Percentiles rank a stretch among this genome's conserved stretches.
Conservation (phyloP, 192 early-diverging fungal species). For the Umbelopsis sp. region DNA sequence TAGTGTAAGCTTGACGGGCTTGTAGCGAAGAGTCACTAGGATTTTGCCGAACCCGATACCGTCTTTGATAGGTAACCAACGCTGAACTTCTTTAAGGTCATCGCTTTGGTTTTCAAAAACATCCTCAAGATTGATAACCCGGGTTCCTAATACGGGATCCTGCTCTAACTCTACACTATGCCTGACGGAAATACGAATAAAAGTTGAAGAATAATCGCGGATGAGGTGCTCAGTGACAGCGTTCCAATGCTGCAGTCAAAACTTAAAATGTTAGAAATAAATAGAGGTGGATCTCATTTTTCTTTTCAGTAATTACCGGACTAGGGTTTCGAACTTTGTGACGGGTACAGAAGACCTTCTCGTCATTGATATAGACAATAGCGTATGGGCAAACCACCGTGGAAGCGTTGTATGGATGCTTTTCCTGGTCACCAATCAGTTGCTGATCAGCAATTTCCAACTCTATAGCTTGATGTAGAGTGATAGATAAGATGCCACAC, state of each 20-base stretch:
- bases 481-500: slow-evolving; percentile 24
- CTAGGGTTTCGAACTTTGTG: slow-evolving; percentile 20
- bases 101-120: slow-evolving; percentile 18
- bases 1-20: slow-evolving; percentile 27
- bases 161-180: slow-evolving; percentile 26
- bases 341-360: slow-evolving; percentile 22
- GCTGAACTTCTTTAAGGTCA: slow-evolving; percentile 18
- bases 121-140: slow-evolving; percentile 13
- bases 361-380: slow-evolving; percentile 29
- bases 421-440: slow-evolving; percentile 6
- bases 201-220: neutral
- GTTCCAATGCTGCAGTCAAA: slow-evolving; percentile 27
- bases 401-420: slow-evolving; percentile 26
- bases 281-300: neutral
- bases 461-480: slow-evolving; percentile 25
- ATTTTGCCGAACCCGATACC: slow-evolving; percentile 36
- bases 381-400: slow-evolving; percentile 30
- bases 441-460: slow-evolving; percentile 29
- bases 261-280: neutral
- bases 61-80: slow-evolving; percentile 28
- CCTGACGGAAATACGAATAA: slow-evolving; percentile 23
- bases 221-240: slow-evolving; percentile 30
- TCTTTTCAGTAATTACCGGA: slow-evolving; percentile 18
- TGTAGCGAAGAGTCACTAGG: slow-evolving; percentile 24
- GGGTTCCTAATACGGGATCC: slow-evolving; percentile 27